Percentiles rank a stretch among this genome's conserved stretches.
Conservation (phyloP, 345 rosid species). For the Salix udensis region DNA sequence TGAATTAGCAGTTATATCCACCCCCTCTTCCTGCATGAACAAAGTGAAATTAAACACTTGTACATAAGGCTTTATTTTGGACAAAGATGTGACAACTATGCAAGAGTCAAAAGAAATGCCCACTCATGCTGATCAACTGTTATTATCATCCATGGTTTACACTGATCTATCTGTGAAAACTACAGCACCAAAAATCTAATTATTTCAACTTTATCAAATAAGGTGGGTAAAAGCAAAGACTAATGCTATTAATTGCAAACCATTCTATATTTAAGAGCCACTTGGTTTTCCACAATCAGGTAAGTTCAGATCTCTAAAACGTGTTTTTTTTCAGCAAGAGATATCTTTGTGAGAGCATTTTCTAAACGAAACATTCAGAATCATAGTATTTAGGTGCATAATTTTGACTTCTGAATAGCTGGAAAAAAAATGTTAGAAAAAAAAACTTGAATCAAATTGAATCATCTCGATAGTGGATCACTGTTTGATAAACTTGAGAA, state of each 20-base stretch:
- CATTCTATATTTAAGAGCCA: not conserved
- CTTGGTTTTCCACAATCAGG: not conserved
- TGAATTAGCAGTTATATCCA: conserved; percentile 53
- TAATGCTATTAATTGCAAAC: not conserved
- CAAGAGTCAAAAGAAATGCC: not conserved
- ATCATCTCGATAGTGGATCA: not conserved
- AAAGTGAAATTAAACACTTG: not conserved
- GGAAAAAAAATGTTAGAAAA: not conserved
- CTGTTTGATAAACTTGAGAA: not conserved
- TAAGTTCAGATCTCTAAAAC: not conserved
- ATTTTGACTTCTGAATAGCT: not conserved
- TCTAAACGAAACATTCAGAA: not conserved
- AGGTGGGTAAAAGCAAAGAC: not conserved
- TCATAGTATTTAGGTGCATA: not conserved
- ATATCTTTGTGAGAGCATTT: not conserved
- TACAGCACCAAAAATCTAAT: not conserved
- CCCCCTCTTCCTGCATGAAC: conserved; percentile 51
- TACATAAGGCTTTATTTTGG: not conserved
- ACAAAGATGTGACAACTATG: not conserved
- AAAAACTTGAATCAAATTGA: not conserved
- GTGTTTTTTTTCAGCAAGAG: not conserved
- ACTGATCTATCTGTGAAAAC: not conserved
- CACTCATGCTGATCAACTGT: not conserved
- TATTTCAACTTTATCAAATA: not conserved
- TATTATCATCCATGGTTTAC: not conserved